Percentiles rank a stretch among this genome's conserved stretches.
phyloP scores from a whole-genome alignment of 768 basidiomycete genomes.

The Collybiopsis luxurians region DNA sequence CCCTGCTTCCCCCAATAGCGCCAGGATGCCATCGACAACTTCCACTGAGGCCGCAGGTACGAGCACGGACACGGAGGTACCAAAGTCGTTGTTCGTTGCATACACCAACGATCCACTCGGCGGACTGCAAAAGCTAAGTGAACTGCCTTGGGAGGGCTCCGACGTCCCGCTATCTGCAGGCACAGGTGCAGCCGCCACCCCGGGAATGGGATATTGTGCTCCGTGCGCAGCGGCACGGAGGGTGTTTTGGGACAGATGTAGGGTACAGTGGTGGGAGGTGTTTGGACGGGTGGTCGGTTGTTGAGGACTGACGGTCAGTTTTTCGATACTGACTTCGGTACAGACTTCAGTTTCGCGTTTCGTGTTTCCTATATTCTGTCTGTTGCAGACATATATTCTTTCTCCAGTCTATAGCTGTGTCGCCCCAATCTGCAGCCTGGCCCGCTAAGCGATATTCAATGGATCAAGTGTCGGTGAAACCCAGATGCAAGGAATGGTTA shows the following conservation, averaged over 20 bases:
- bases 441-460: too few species aligned
- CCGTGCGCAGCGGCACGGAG: not conserved
- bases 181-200: too few species aligned
- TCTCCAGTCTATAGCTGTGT: too few species aligned
- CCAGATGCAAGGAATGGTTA: too few species aligned
- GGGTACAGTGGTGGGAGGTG: not conserved
- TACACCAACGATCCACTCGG: not conserved
- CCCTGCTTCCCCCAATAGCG: not conserved
- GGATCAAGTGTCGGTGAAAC: too few species aligned
- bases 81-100: not conserved
- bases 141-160: not conserved
- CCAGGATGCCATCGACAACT: too few species aligned
- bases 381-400: too few species aligned
- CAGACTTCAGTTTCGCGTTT: too few species aligned
- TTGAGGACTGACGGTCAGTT: too few species aligned
- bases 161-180: not conserved
- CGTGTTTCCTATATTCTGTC: too few species aligned
- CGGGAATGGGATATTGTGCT: not conserved
- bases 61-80: not conserved
- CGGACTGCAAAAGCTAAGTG: not conserved
- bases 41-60: not conserved
- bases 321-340: too few species aligned
- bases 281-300: not conserved
- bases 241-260: not conserved
- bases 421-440: too few species aligned